Evolutionary conservation across 2,329 filamentous ascomycete genomes (phyloP), one percentile per base, ranked within the genome.

Genomic region (Alternaria panax): DNA sequence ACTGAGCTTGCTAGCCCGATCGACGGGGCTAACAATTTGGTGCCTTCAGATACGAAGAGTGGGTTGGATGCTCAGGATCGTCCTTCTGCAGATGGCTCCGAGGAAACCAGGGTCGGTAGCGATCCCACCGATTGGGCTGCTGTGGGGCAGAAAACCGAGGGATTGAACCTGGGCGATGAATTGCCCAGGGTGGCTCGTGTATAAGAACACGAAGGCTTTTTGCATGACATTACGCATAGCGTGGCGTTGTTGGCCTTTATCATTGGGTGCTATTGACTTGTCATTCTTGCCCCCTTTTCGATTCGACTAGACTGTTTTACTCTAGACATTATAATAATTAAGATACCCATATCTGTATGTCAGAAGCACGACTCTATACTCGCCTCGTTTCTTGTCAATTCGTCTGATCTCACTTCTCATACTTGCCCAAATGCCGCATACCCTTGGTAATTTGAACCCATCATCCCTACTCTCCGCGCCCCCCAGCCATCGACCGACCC

Each of bases 1-100:
- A 34, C 54, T 25, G 51, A 61, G 32, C 36, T 61, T 32, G 24
- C 28, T 34, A 40, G 40, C 24, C 24, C 38, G 2, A 36, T 24
- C 7, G 8, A 28, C 1, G 30, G 47, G 22, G 32, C 53, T 24
- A 50, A 50, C 32, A 28, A 28, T 9, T 8, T 28, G 30, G 32
- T n/a, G 14, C 7, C 25, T 22, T 9, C 11, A 28, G 42, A 32
- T 14, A 3, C 22, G 16, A 40, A 18, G 18, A 20, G 34, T 14
- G 27, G 24, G 11, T 40, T 52, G 32, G 45, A 55, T n/a, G 25
- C 27, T 24, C 25, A 12, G 22, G 32, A 53, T n/a, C 48, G 47
- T n/a, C 50, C 51, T n/a, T 64, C 55, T 2, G 56, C 53, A 16
- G 64, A 63, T 34, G 60, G 50, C 7, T 66, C 64, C 3, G 64